These are phyloP conservation scores for Cerrena zonata DNA, from an alignment of 1,284 basidiomycete species.

Conservation along the genomic window DNA sequence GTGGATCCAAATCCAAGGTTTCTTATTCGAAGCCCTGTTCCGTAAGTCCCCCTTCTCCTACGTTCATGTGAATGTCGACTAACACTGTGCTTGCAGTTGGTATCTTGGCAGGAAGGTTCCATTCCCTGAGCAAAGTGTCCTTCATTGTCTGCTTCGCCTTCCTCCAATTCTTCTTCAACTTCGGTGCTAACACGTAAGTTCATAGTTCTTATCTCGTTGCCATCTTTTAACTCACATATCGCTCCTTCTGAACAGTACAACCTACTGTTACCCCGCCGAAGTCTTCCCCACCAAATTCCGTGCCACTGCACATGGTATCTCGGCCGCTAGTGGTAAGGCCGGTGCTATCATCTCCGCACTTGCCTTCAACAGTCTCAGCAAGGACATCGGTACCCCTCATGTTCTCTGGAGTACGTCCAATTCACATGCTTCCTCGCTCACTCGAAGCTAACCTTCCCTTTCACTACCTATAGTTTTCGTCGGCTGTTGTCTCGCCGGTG, in stretches of 20 bases:
- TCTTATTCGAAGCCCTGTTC: constrained; percentile 65
- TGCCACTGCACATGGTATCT: constrained; percentile 76
- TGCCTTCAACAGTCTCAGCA: constrained; percentile 67
- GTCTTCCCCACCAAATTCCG: constrained; percentile 82
- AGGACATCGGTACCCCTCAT: constrained; percentile 44
- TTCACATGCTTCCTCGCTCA: not conserved
- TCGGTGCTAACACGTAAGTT: constrained; percentile 80
- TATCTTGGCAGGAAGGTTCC: constrained; percentile 63
- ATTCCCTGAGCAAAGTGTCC: constrained; percentile 50
- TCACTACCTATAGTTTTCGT: constrained; percentile 51
- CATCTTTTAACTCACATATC: not conserved
- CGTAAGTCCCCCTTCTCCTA: constrained; percentile 34
- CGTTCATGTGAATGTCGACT: not conserved
- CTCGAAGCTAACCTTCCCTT: constrained; percentile 20
- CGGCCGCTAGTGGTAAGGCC: constrained; percentile 72
- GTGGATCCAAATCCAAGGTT: constrained; percentile 75
- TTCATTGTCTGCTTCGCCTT: constrained; percentile 72
- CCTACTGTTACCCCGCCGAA: constrained; percentile 43
- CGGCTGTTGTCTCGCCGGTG: constrained; percentile 54
- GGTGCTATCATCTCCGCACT: constrained; percentile 78
- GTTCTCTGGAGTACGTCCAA: not conserved
- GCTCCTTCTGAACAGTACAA: not conserved
- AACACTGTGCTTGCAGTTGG: constrained; percentile 36
- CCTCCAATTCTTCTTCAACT: constrained; percentile 71
- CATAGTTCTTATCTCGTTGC: not conserved